phyloP scores from a whole-genome alignment of 1,139 yeast species.

The Yamadazyma conglobata region DNA sequence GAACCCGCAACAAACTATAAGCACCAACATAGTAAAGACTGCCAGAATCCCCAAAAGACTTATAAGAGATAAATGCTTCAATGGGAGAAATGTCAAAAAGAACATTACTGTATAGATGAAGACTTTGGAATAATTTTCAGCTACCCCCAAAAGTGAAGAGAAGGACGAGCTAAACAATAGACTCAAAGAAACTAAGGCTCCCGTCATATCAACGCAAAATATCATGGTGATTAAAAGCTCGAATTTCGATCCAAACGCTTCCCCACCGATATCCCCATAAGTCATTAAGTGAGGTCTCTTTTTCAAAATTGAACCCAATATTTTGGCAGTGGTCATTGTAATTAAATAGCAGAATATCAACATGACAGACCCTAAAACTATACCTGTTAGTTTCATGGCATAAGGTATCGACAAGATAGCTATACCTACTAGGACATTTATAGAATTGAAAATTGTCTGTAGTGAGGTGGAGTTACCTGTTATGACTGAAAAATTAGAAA shows the following conservation, averaged over 20 bases:
- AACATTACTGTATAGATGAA: conserved; percentile 47
- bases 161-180: conserved; percentile 85
- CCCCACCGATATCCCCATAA: conserved; percentile 46
- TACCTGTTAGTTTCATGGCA: conserved; percentile 77
- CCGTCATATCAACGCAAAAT: conserved; percentile 73
- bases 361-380: conserved; percentile 62
- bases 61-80: conserved; percentile 66
- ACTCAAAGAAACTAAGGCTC: conserved; percentile 74
- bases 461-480: conserved; percentile 57
- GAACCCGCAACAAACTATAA: conserved; percentile 64
- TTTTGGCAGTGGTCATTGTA: conserved; percentile 68
- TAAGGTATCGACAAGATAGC: conserved; percentile 83
- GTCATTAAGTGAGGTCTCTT: conserved; percentile 29
- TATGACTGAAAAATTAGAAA: conserved; percentile 13
- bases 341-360: conserved; percentile 55
- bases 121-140: conserved; percentile 49
- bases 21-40: conserved; percentile 58
- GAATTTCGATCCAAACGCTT: conserved; percentile 43
- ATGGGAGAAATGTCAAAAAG: conserved; percentile 68
- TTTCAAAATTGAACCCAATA: conserved; percentile 32
- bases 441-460: conserved; percentile 84
- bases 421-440: conserved; percentile 81
- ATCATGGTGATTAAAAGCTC: conserved; percentile 62
- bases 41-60: conserved; percentile 73
- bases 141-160: conserved; percentile 54